Conservation (phyloP, 2,329 filamentous ascomycete genomes). For the Coniochaeta hoffmannii region DNA sequence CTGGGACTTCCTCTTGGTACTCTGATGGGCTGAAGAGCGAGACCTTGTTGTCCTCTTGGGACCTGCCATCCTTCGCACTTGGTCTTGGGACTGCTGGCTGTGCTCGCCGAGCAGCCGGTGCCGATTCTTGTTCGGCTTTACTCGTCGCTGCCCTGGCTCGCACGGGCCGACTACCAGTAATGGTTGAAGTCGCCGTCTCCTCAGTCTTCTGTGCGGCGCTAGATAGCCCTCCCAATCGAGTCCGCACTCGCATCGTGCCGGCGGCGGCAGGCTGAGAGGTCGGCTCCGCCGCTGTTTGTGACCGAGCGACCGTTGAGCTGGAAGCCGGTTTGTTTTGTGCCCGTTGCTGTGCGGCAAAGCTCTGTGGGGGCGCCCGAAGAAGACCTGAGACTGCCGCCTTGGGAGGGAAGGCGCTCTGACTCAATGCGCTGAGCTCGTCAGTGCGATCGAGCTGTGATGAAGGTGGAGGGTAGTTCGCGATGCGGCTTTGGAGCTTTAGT, state of each 20-base stretch:
- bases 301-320: constrained; percentile 18
- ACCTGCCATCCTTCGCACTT: constrained; percentile 5
- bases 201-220: not conserved
- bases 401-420: constrained; percentile 15
- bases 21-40: constrained; percentile 52
- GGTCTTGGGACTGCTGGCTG: not conserved
- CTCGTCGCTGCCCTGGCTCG: constrained; percentile 3
- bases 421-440: constrained; percentile 24
- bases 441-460: constrained; percentile 11
- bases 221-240: not conserved
- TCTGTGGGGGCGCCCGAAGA: constrained; percentile 50
- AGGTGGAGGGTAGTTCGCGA: constrained; percentile 5
- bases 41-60: constrained; percentile 24
- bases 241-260: not conserved
- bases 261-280: not conserved
- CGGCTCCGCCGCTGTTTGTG: constrained; percentile 15
- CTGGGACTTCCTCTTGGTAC: constrained; percentile 38
- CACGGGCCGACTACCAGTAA: not conserved
- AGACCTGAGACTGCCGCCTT: constrained; percentile 33
- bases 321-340: constrained; percentile 42
- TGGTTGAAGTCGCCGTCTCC: not conserved
- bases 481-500: constrained; percentile 29
- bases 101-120: not conserved
- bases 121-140: not conserved
- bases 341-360: constrained; percentile 59